Evolutionary conservation across 2,329 filamentous ascomycete species (phyloP).

Genomic region (Cladosporium cucumerinum): DNA sequence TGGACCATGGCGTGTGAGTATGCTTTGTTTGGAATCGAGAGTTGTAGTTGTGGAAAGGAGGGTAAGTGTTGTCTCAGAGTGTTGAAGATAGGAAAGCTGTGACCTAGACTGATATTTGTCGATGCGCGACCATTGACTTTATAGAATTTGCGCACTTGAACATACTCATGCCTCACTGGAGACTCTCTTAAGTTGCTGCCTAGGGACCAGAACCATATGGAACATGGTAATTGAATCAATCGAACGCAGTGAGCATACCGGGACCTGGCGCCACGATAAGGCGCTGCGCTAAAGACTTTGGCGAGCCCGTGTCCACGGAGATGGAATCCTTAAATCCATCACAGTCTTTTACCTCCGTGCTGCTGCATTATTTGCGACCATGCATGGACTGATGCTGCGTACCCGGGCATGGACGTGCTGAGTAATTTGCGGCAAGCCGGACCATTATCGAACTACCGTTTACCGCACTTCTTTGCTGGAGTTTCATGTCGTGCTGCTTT

Average conservation of each 20-base stretch:
- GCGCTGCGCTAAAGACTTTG: background rate
- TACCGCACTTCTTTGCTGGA: background rate
- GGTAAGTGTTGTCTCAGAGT: background rate
- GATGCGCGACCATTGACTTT: background rate
- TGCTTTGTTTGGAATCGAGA: background rate
- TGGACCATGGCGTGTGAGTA: conserved; percentile 29
- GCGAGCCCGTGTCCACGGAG: background rate
- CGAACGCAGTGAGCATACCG: background rate
- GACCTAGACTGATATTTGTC: background rate
- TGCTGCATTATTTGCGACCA: background rate
- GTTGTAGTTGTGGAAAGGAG: background rate
- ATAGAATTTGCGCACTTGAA: background rate
- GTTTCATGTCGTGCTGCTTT: background rate
- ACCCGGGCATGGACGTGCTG: background rate
- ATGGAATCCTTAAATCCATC: background rate
- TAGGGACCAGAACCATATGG: background rate
- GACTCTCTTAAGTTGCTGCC: background rate
- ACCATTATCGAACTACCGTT: background rate
- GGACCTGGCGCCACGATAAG: background rate
- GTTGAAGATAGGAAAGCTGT: background rate
- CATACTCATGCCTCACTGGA: background rate
- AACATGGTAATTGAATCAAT: background rate
- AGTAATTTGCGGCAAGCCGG: background rate
- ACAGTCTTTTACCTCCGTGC: background rate
- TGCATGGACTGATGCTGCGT: background rate